Evolutionary conservation across 441 rosid genomes (phyloP).

Genomic region (Brassica balearica): DNA sequence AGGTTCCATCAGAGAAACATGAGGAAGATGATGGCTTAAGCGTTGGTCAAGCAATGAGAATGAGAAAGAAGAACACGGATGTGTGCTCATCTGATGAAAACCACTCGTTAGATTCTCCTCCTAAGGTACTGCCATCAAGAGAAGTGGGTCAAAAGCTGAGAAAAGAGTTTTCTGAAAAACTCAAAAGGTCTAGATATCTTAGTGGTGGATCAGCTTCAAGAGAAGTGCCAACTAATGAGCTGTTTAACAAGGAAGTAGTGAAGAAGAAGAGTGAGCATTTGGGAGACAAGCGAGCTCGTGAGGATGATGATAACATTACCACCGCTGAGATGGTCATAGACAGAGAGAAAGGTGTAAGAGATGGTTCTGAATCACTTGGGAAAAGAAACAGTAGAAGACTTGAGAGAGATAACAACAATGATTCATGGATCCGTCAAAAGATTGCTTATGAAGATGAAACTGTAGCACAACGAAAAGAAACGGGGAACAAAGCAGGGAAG

Average conservation of each 20-base stretch:
- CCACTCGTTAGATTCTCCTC: neutral
- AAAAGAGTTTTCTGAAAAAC: neutral
- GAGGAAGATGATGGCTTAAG: constrained; percentile 9
- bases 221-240: neutral
- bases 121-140: constrained; percentile 25
- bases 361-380: neutral
- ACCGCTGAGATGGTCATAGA: neutral
- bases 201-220: constrained; percentile 24
- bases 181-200: neutral
- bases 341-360: neutral
- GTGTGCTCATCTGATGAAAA: neutral
- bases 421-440: neutral
- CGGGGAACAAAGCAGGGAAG: constrained; percentile 1
- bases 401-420: neutral
- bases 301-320: neutral
- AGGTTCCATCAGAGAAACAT: constrained; percentile 1
- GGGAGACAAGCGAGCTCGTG: neutral
- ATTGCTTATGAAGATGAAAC: neutral
- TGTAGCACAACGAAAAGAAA: neutral
- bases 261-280: neutral
- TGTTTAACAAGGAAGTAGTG: neutral
- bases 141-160: constrained; percentile 3
- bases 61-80: neutral
- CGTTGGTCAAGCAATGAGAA: neutral
- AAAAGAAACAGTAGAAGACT: neutral